Evolutionary conservation across 1,139 yeast species (phyloP).

Genomic region (Meyerozyma smithsonii): DNA sequence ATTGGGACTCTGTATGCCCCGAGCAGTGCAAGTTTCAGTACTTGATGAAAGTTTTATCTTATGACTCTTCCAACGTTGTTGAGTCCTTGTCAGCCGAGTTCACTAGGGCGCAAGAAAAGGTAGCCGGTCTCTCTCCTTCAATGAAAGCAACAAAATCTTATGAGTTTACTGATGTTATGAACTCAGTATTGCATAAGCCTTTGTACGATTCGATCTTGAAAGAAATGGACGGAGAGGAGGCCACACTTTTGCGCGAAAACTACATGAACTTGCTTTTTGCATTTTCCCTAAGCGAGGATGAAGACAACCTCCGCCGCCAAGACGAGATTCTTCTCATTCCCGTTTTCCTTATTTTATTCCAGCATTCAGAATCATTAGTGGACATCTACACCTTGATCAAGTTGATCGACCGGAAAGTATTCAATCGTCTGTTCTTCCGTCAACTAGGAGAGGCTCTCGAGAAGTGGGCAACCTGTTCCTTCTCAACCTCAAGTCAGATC

Average conservation of each 20-base stretch:
- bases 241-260: slow-evolving; percentile 15
- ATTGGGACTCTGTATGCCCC: slow-evolving; percentile 39
- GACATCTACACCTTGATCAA: slow-evolving; percentile 31
- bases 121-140: slow-evolving; percentile 21
- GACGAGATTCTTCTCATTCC: slow-evolving; percentile 42
- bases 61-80: slow-evolving; percentile 15
- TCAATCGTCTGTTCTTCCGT: slow-evolving; percentile 24
- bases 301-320: slow-evolving; percentile 33
- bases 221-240: slow-evolving; percentile 12
- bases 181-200: slow-evolving; percentile 25
- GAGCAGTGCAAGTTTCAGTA: slow-evolving; percentile 24
- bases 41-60: slow-evolving; percentile 22
- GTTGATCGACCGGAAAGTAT: slow-evolving; percentile 29
- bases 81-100: slow-evolving; percentile 13
- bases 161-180: slow-evolving; percentile 30
- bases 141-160: slow-evolving; percentile 28
- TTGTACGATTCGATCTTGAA: slow-evolving; percentile 23
- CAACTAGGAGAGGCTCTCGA: slow-evolving; percentile 23
- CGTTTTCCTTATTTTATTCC: slow-evolving; percentile 28
- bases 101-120: slow-evolving; percentile 18
- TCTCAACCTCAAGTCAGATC: slow-evolving; percentile 17
- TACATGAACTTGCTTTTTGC: slow-evolving; percentile 31
- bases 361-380: slow-evolving; percentile 16
- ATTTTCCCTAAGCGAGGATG: slow-evolving; percentile 28
- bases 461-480: slow-evolving; percentile 22